Base-by-base conservation (phyloP, 192 early-diverging fungal genomes). In the Backusella tuberculispora region DNA sequence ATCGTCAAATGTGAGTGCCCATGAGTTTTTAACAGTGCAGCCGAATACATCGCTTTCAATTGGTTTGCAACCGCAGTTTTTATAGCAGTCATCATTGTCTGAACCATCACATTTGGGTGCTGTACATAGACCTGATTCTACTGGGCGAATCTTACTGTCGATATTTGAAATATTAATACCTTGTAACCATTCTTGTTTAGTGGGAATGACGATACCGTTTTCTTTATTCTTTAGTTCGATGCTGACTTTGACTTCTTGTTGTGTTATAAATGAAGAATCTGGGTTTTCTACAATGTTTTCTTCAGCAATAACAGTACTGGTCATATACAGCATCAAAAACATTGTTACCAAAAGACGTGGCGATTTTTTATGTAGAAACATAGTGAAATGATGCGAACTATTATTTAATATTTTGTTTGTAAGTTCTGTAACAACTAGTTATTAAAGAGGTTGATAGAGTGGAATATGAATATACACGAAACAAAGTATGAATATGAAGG, bases 1-100 rank as follows among this genome's bases (percentile, higher is more conserved):
- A 45, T 88, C 87, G 71, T 88, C 87, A 60, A 86, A 86, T 17
- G 87, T 88, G 66, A 86, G 78, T 15, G 87, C 83, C 79, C 79
- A 80, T 1, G 73, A 48, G 19, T 74, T 63, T 24, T 43, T 21
- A 8, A 26, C 15, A 17, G 64, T 65, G 29, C 79, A 80, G 8
- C 79, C 79, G 50, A 76, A 80, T 5, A 75, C 43, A 66, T 80
- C 75, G 24, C 70, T 75, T 29, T 66, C 29, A n/a, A 64, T 73
- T 14, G 79, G 48, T 12, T 43, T 72, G 24, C 76, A 76, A 29
- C 79, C 79, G 65, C 79, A 80, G 45, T 42, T 65, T 66, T 80
- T 75, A 53, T 76, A 80, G 26, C 79, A 80, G 13, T 60, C 19
- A 41, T 80, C 79, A 69, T 80, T 80, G 26, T 80, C 79, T 19